These are phyloP conservation scores for Microbotryum lychnidis-dioicae DNA, from an alignment of 1,284 basidiomycete genomes.

Conservation along the genomic window DNA sequence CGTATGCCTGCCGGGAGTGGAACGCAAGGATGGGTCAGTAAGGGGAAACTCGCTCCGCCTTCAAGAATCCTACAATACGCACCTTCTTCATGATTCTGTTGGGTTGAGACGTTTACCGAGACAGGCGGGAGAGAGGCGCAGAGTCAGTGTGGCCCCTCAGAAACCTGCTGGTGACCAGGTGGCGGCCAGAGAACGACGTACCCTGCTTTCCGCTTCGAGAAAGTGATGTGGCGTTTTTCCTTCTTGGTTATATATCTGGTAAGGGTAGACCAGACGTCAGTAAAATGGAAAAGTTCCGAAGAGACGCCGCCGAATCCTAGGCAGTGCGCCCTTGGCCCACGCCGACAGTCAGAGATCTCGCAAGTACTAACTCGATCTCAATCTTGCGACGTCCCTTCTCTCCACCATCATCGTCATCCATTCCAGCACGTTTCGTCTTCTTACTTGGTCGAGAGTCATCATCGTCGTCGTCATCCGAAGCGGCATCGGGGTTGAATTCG, in stretches of 20 bases:
- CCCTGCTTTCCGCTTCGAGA: slow-evolving; percentile 98
- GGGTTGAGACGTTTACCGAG: no score
- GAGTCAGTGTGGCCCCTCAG: no score
- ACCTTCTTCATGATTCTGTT: slow-evolving; percentile 89
- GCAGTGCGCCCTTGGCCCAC: no score
- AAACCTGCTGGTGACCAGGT: no score
- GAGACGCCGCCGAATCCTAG: no score
- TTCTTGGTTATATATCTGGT: slow-evolving; percentile 16
- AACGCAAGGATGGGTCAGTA: slow-evolving; percentile 2
- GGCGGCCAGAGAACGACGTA: not conserved
- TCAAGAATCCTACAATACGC: slow-evolving; percentile 41
- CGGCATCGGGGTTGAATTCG: slow-evolving; percentile 18
- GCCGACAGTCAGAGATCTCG: no score
- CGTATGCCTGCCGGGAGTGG: slow-evolving; percentile 66
- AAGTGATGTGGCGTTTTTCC: slow-evolving; percentile 82
- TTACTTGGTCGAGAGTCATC: slow-evolving; percentile 24
- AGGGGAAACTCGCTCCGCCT: slow-evolving; percentile 9
- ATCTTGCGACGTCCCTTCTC: slow-evolving; percentile 81
- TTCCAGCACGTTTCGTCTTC: slow-evolving; percentile 10
- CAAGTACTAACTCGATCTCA: slow-evolving; percentile 79
- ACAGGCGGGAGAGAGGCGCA: no score
- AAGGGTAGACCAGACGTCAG: not conserved
- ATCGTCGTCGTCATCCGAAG: slow-evolving; percentile 26
- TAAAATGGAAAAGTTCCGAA: not conserved
- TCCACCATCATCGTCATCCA: not conserved